Conservation (phyloP, 768 basidiomycete genomes). For the Naematelia aurantialba region DNA sequence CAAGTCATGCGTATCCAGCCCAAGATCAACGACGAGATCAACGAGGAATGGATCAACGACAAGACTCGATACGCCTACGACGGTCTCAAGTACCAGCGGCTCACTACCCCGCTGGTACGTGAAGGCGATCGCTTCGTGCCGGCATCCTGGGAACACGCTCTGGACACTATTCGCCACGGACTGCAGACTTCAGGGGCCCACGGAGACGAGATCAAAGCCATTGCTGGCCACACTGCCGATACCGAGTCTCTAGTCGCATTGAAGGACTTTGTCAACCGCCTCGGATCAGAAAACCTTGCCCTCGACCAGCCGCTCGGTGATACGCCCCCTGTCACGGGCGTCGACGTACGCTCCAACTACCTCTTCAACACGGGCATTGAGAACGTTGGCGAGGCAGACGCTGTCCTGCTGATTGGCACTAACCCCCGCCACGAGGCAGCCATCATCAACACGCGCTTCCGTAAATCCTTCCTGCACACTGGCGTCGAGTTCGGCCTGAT, state of each 20-base stretch:
- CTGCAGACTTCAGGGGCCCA: constrained; percentile 72
- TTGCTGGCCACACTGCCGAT: constrained; percentile 89
- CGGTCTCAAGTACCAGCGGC: constrained; percentile 87
- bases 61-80: constrained; percentile 97
- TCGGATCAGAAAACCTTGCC: constrained; percentile 90
- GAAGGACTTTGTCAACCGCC: constrained; percentile 85
- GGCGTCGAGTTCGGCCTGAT: constrained; percentile 82
- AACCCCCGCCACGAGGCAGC: constrained; percentile 97
- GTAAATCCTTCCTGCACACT: constrained; percentile 88
- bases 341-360: constrained; percentile 93
- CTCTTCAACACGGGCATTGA: constrained; percentile 92
- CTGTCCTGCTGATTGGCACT: constrained; percentile 86
- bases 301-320: constrained; percentile 71
- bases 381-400: constrained; percentile 85
- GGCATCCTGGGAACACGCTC: constrained; percentile 85
- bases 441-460: constrained; percentile 92
- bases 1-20: constrained; percentile 98
- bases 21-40: constrained; percentile 92
- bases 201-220: constrained; percentile 88
- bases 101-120: constrained; percentile 86
- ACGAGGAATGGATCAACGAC: constrained; percentile 99
- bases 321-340: constrained; percentile 67
- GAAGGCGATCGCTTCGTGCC: constrained; percentile 87
- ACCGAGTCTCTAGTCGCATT: constrained; percentile 88
- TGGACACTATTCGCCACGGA: constrained; percentile 73